Evolutionary conservation across 192 early-diverging fungal species (phyloP), one percentile per base, ranked within the genome.

Genomic region (Podila epicladia): DNA sequence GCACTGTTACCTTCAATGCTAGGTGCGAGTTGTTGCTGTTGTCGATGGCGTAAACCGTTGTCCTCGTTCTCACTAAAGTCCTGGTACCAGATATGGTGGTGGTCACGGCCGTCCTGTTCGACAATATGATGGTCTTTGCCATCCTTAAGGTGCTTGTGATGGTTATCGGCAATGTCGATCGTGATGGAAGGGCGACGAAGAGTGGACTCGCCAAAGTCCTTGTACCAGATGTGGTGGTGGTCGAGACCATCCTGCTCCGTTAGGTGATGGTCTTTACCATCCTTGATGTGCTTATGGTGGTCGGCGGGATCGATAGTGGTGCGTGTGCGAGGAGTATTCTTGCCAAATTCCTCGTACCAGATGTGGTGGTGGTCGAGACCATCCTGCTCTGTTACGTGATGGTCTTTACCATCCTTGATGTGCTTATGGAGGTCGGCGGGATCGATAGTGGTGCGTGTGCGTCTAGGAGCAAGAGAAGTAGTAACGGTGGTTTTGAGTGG

Each of bases 71-170:
- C 32, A 15, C 59, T 61, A 15, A 72, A 72, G n/a, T 64, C 62
- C 62, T 72, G 24, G 51, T 64, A 72, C 62, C 62, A 72, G 70
- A 72, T 64, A 48, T 72, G 70, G 31, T 72, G 62, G 26, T 31
- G 70, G 11, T 72, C 53, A 9, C 49, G 32, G 1, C 61, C 61
- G 53, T 64, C 70, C 5, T 72, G 49, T 45, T 72, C 70, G 5
- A 37, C 6, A 2, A 64, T 24, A 37, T 72, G 70, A 13, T 72
- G 70, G 12, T 72, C 70, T 35, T 64, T 63, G 9, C 70, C 70
- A 41, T 72, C 70, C 1, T 13, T 20, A 26, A 58, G 3, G 33
- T 72, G 70, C n/a, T 28, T 50, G 22, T 58, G 17, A 22, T 72
- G 70, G 4, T 11, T 11, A 31, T 72, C 50, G 0, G 12, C 8